Evolutionary conservation across 441 rosid species (phyloP).

Genomic region (Populus tomentosa): DNA sequence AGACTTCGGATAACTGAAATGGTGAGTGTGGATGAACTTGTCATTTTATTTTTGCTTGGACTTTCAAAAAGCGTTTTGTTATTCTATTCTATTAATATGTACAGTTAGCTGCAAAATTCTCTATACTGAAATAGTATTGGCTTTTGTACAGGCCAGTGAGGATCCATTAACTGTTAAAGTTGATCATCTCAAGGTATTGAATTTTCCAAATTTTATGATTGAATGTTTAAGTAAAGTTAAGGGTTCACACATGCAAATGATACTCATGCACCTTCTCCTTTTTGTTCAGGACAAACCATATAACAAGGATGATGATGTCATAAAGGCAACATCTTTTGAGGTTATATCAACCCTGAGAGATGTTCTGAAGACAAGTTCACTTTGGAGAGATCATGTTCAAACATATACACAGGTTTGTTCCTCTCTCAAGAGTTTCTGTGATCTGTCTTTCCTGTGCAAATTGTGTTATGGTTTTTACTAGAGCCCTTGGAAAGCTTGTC

Average conservation of each 20-base stretch:
- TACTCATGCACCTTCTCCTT: slow-evolving; percentile 6
- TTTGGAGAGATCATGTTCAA: slow-evolving; percentile 98
- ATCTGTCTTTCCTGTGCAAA: neutral
- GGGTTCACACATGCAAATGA: slow-evolving; percentile 6
- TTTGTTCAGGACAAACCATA: slow-evolving; percentile 76
- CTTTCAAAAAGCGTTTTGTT: neutral
- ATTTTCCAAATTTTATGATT: slow-evolving; percentile 9
- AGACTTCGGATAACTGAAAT: slow-evolving; percentile 88
- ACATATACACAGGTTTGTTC: slow-evolving; percentile 76
- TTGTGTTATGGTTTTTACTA: neutral
- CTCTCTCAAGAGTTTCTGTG: slow-evolving; percentile 1
- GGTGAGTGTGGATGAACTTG: slow-evolving; percentile 40
- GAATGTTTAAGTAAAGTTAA: neutral
- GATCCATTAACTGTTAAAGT: slow-evolving; percentile 96
- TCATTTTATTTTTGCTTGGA: neutral
- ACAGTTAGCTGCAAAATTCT: slow-evolving; percentile 6
- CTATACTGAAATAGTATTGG: slow-evolving; percentile 14
- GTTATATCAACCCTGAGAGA: slow-evolving; percentile 95
- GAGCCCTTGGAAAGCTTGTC: slow-evolving; percentile 1
- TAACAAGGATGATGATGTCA: slow-evolving; percentile 94
- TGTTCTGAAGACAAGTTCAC: slow-evolving; percentile 83
- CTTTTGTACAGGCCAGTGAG: slow-evolving; percentile 65
- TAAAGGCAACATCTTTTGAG: slow-evolving; percentile 96
- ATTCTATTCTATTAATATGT: neutral
- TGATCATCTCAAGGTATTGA: slow-evolving; percentile 85